Percentiles rank a stretch among this genome's conserved stretches.
Evolutionary conservation across 164 flowering plant species (phyloP).

Genomic region (Akebia trifoliata): DNA sequence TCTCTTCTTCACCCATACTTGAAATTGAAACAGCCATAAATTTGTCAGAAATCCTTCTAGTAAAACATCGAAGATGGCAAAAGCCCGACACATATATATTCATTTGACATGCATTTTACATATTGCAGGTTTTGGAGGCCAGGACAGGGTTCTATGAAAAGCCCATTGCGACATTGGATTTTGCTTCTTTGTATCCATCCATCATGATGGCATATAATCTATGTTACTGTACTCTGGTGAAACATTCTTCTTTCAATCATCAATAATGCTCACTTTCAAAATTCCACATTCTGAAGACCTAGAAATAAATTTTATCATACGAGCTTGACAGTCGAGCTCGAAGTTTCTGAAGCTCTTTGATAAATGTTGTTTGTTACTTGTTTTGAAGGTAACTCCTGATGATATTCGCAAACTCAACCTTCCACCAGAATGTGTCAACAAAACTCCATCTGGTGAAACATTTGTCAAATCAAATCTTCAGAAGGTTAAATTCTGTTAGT

Average conservation of each 20-base stretch:
- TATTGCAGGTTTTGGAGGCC: conserved; percentile 85
- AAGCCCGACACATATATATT: conserved; percentile 2
- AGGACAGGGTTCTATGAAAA: conserved; percentile 89
- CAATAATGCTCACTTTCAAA: background rate
- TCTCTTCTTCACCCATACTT: background rate
- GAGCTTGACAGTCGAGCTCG: background rate
- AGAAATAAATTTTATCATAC: background rate
- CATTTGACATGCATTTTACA: conserved; percentile 8
- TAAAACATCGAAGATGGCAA: no score
- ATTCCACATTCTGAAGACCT: background rate
- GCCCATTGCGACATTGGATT: conserved; percentile 97
- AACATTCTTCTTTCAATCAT: conserved; percentile 8
- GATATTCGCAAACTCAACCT: conserved; percentile 74
- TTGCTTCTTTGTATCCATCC: conserved; percentile 98
- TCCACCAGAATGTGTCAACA: conserved; percentile 76
- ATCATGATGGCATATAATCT: conserved; percentile 99
- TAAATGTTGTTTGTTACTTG: conserved; percentile 5
- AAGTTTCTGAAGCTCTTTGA: conserved; percentile 6
- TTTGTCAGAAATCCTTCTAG: background rate
- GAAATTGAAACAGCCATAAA: background rate
- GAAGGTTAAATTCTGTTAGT: conserved; percentile 46
- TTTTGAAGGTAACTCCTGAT: conserved; percentile 75
- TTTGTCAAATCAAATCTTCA: conserved; percentile 84
- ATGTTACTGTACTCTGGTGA: conserved; percentile 95
- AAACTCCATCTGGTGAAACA: conserved; percentile 95